These are phyloP conservation scores for Sophora flavescens DNA, from an alignment of 306 rosid species.

Conservation along the genomic window DNA sequence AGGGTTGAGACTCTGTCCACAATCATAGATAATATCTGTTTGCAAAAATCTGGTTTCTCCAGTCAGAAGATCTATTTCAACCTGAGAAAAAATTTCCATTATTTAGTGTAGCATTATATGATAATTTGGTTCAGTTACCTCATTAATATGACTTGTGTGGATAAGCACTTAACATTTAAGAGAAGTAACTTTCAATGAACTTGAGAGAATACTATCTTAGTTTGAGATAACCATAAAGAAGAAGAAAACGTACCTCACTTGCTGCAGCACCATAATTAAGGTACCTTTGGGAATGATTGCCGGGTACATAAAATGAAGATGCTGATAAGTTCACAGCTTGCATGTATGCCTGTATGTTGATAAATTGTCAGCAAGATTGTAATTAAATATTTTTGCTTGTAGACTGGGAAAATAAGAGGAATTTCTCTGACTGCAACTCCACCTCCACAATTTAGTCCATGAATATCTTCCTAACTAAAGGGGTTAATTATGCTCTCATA, in stretches of 20 bases:
- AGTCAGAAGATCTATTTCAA: constrained; percentile 47
- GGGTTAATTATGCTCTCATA: constrained; percentile 22
- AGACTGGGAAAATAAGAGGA: constrained; percentile 2
- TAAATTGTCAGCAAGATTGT: constrained; percentile 30
- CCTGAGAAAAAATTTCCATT: neutral
- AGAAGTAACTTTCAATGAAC: constrained; percentile 11
- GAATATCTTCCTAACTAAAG: constrained; percentile 1
- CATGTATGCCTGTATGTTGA: constrained; percentile 70
- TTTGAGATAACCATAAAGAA: constrained; percentile 5
- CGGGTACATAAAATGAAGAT: constrained; percentile 66
- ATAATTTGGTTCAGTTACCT: constrained; percentile 11
- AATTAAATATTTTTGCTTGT: constrained; percentile 21
- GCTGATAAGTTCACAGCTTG: constrained; percentile 78
- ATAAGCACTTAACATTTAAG: constrained; percentile 28
- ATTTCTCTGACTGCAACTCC: neutral
- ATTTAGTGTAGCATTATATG: constrained; percentile 23
- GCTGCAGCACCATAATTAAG: constrained; percentile 89
- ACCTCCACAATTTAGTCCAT: neutral
- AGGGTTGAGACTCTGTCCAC: constrained; percentile 95
- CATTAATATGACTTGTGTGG: constrained; percentile 11
- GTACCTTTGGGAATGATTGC: constrained; percentile 54
- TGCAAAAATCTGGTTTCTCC: constrained; percentile 78
- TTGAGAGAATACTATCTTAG: constrained; percentile 26
- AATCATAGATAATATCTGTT: constrained; percentile 82
- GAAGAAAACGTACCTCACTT: constrained; percentile 71